Evolutionary conservation across 2,329 filamentous ascomycete genomes (phyloP), one percentile per base, ranked within the genome.

Genomic region (Fusarium sp.): DNA sequence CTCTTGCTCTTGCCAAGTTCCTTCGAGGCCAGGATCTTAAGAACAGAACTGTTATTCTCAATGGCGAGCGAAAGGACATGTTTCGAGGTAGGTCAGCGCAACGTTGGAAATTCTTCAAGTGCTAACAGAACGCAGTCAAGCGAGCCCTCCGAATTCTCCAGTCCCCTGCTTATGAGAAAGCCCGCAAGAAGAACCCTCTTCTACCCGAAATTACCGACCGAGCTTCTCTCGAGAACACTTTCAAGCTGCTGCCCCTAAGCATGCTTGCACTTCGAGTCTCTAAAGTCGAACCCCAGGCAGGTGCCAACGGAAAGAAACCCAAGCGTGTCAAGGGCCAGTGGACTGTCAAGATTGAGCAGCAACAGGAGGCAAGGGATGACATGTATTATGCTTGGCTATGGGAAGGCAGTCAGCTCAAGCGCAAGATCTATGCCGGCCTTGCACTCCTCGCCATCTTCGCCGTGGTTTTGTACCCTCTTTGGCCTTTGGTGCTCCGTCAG

Each of bases 361-460:
- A 99, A 80, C 96, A 99, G 80, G 95, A 98, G 75, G 91, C 90
- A 58, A 82, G 82, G 48, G 92, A 96, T 58, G 92, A 95, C 39
- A 89, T 96, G 85, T 95, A 99, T 84, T 99, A 98, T 77, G 91
- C 95, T 63, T 99, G 95, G 94, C 84, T 99, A 55, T 98, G 94
- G 79, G 96, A 99, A 76, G 95, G 95, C 19, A 90, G 92, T 57
- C 95, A 98, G 81, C 88, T 95, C 84, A 97, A 94, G 86, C 92
- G 92, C 82, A 96, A 97, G 83, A 85, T 97, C 37, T 97, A 97
- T 80, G 95, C 94, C 9, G 90, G 85, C 9, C 91, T 94, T 55
- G 94, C 94, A 5, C 85, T 99, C 45, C 83, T 92, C 13, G 82
- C 90, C 65, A 94, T 99, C 75, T 94, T 99, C 76, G 88, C 92